Evolutionary conservation across 1,284 basidiomycete genomes (phyloP).

Genomic region (Leccinum fuscescens): DNA sequence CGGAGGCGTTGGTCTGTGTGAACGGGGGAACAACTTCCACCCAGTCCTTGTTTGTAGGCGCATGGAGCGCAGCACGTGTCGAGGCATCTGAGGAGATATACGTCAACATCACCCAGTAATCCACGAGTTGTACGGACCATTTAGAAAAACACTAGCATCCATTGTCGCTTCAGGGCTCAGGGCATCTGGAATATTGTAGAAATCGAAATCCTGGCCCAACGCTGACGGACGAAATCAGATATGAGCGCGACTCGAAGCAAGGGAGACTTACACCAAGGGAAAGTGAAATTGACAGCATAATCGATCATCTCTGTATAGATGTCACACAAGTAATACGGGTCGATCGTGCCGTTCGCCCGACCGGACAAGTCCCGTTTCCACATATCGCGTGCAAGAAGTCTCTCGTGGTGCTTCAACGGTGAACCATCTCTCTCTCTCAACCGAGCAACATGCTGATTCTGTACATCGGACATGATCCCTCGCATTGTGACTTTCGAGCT

Average conservation of each 20-base stretch:
- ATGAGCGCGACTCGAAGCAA: neutral
- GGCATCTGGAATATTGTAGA: neutral
- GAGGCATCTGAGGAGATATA: neutral
- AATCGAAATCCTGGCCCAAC: slow-evolving; percentile 36
- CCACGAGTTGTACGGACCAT: neutral
- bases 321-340: slow-evolving; percentile 61
- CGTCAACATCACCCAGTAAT: neutral
- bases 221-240: slow-evolving; percentile 28
- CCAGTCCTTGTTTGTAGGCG: neutral
- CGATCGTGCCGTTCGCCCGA: slow-evolving; percentile 50
- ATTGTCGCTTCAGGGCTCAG: neutral
- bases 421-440: neutral
- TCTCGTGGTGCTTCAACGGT: slow-evolving; percentile 1
- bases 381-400: slow-evolving; percentile 31
- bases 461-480: slow-evolving; percentile 17
- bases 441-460: slow-evolving; percentile 4
- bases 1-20: slow-evolving; percentile 17
- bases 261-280: slow-evolving; percentile 59
- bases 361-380: slow-evolving; percentile 48
- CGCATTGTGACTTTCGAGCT: slow-evolving; percentile 10
- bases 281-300: slow-evolving; percentile 59
- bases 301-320: slow-evolving; percentile 51
- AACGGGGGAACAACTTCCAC: neutral
- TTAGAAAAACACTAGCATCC: neutral
- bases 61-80: neutral